These are phyloP conservation scores for Penicillium olsonii DNA, from an alignment of 2,329 filamentous ascomycete genomes.

Conservation along the genomic window DNA sequence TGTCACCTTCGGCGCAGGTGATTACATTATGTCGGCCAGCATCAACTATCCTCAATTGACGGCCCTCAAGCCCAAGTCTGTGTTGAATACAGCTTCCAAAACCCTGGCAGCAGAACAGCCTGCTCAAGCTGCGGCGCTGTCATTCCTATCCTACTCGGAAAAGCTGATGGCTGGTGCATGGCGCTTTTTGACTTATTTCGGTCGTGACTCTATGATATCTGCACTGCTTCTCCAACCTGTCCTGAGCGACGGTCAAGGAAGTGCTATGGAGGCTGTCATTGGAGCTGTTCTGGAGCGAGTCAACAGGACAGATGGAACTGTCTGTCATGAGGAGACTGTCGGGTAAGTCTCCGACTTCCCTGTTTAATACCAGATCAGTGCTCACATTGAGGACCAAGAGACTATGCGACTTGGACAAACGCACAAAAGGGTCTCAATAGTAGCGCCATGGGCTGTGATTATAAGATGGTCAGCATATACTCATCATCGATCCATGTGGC, in stretches of 20 bases:
- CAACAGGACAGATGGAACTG: constrained; percentile 60
- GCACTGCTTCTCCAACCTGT: constrained; percentile 60
- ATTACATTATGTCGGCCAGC: constrained; percentile 60
- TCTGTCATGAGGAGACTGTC: constrained; percentile 66
- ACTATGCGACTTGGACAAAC: constrained; percentile 65
- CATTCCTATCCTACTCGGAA: constrained; percentile 64
- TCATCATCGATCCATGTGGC: background rate
- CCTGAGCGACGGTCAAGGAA: constrained; percentile 56
- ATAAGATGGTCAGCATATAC: constrained; percentile 53
- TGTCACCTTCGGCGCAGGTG: constrained; percentile 53
- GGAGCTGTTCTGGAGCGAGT: constrained; percentile 62
- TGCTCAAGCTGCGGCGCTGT: constrained; percentile 55
- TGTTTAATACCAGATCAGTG: background rate
- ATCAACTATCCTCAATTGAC: constrained; percentile 64
- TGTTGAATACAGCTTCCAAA: constrained; percentile 53
- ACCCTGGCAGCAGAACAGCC: constrained; percentile 49
- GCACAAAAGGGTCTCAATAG: constrained; percentile 55
- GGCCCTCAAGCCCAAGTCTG: constrained; percentile 53
- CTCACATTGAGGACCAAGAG: constrained; percentile 34
- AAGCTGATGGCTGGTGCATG: constrained; percentile 66
- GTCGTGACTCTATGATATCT: constrained; percentile 65
- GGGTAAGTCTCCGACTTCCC: constrained; percentile 36
- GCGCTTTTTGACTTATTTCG: constrained; percentile 69
- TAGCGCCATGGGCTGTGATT: constrained; percentile 57
- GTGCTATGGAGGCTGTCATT: constrained; percentile 63